A percentile compares a stretch with the other conserved stretches of the same genome.
Conservation (phyloP, 352 stramenopile species). For the Globisporangium paroecandrum region DNA sequence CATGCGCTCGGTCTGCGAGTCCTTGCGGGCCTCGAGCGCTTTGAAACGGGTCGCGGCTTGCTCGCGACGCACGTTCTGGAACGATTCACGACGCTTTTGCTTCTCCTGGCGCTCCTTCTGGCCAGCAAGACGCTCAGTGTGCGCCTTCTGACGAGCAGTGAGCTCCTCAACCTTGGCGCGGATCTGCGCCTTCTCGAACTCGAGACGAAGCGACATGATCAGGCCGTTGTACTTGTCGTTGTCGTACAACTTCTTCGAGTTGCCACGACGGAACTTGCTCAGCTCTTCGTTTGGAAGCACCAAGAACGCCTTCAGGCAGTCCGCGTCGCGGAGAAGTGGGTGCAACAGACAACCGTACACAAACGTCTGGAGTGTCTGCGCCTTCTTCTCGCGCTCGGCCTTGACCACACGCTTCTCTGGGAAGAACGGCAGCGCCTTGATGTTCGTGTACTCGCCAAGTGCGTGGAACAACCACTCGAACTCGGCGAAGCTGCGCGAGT, state of each 20-base stretch:
- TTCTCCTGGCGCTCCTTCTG: slow-evolving; percentile 55
- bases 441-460: slow-evolving; percentile 73
- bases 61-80: slow-evolving; percentile 72
- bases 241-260: slow-evolving; percentile 75
- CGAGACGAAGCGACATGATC: slow-evolving; percentile 70
- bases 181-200: slow-evolving; percentile 86
- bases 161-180: slow-evolving; percentile 74
- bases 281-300: slow-evolving; percentile 67
- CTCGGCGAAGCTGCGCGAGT: slow-evolving; percentile 67
- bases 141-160: slow-evolving; percentile 57
- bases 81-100: slow-evolving; percentile 68
- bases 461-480: slow-evolving; percentile 82
- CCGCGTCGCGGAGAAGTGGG: slow-evolving; percentile 68
- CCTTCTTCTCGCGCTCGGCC: slow-evolving; percentile 50
- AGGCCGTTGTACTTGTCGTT: slow-evolving; percentile 78
- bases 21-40: slow-evolving; percentile 76
- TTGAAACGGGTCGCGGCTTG: slow-evolving; percentile 72
- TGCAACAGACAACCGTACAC: slow-evolving; percentile 80
- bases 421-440: slow-evolving; percentile 78
- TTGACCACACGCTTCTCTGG: slow-evolving; percentile 61
- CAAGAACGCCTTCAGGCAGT: slow-evolving; percentile 85
- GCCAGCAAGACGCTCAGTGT: slow-evolving; percentile 63
- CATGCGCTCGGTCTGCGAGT: slow-evolving; percentile 74
- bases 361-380: slow-evolving; percentile 62
- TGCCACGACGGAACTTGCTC: slow-evolving; percentile 61